Base-by-base conservation (phyloP, 1,284 basidiomycete species). In the Trichosporon asahii region DNA sequence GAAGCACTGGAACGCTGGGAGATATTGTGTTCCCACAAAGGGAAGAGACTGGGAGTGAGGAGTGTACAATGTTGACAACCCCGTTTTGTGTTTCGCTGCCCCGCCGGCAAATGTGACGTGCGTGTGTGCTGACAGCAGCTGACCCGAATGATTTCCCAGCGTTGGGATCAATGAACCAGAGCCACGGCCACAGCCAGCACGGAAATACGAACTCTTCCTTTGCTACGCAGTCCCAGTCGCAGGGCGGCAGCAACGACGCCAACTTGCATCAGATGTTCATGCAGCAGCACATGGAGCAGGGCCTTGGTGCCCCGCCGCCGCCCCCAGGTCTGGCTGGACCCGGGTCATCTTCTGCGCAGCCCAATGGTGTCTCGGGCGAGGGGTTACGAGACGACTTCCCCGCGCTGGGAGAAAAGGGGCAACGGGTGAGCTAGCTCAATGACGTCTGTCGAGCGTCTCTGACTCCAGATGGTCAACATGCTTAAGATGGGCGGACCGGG, bases 91-190 rank as follows among this genome's bases (percentile, higher is more conserved):
- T 61, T 6, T n/a, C 15, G 27, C 29, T 21, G 29, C 21, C 4
- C 29, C 15, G 27, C 60, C 60, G 60, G 60, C 3, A 61, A 33
- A 2, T 7, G 60, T 31, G 33, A 61, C 27, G 29, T 61, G 29
- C 29, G 60, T 9, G 33, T 37, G n/a, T 23, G 21, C 68, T 69
- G 46, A 69, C 67, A 49, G 35, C 31, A 31, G 6, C 72, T 79
- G 82, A 84, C 66, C 75, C 78, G 33, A 80, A 76, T 67, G 81
- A 84, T 67, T 83, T 83, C 57, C 82, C 81, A 44, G 81, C 82
- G 18, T 75, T 83, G 5, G 79, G 80, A 64, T 77, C 80, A 46
- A 65, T 70, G 61, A 72, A 72, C 37, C 35, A 70, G 37, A 68
- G 29, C 29, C 57, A 61, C 18, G 57, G 67, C 31, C 78, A 78